Base-by-base conservation (phyloP, 176 grass and related monocot species). In the Luzula sylvatica region DNA sequence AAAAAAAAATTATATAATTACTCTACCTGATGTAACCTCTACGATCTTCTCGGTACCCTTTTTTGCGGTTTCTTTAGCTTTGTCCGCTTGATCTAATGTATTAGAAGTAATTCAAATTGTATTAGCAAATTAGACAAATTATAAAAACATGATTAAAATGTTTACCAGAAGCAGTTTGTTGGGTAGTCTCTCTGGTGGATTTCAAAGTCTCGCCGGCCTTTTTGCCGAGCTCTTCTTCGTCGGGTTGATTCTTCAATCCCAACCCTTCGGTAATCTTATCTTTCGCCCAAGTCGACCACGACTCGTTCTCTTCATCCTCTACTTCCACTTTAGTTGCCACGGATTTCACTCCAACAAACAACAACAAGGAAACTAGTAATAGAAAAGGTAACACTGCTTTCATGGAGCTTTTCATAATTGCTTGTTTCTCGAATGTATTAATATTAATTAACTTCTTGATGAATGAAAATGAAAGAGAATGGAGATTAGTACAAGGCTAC, bases 201-300 rank as follows among this genome's bases (percentile, higher is more conserved):
- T 87, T 71, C 69, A 25, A 27, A 28, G 77, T 38, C 8, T 82
- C 39, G 1, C 70, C 72, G 39, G 73, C 74, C 67, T 86, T 76
- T 40, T 56, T 75, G 5, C 73, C 67, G 24, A 58, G 62, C 35
- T 59, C 74, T 69, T 86, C 81, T 46, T 94, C 78, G 40, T 48
- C 13, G 9, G 11, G 18, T 1, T 64, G 63, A 41, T 80, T 53
- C 46, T 82, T 74, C 8, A 87, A 46, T 14, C 82, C 78, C 2
- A 94, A 51, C 1, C 87, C 87, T 40, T 75, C 82, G 58, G 56
- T 17, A 78, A 87, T 71, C 78, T 87, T 87, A 0, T 94, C 87
- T 71, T 94, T 94, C 48, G 75, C 78, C 82, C 87, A 83, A 5
- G 3, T 61, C 28, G 75, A 58, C 87, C 87, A 87, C 2, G 74